Base-by-base conservation (phyloP, 2,329 filamentous ascomycete species). In the Diplocarpon mali region DNA sequence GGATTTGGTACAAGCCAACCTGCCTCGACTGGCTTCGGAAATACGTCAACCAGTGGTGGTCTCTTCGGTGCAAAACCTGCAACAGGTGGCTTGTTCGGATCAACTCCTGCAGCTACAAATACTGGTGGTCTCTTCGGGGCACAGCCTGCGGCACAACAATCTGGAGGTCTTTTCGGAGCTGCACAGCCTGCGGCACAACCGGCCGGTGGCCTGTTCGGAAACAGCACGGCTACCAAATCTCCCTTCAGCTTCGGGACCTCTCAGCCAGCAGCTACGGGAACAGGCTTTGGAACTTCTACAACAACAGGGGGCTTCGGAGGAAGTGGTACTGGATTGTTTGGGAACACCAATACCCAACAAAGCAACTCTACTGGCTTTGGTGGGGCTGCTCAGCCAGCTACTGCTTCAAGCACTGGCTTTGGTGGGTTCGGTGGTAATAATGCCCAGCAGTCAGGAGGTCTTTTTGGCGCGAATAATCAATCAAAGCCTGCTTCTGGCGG, bases 11-110 rank as follows among this genome's bases (percentile, higher is more conserved):
- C 50, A 45, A 65, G 56, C 51, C 69, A 62, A 50, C 68, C 65
- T 48, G 56, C 63, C 7, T 56, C 55, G 34, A 60, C 66, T 50
- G 69, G 66, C 10, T 79, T 79, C 53, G 75, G 75, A 32, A 46
- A 46, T 14, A 44, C 52, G n/a, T 34, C 38, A 8, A 51, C 61
- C 50, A 56, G 61, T 36, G 60, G 62, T 34, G 60, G 64, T 34
- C 50, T 69, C 7, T 70, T 72, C 46, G 68, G 68, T 28, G 55
- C 63, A 53, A 55, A 62, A 54, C 54, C 57, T 38, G 51, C 57
- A n/a, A 57, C 66, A 52, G 56, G 66, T 51, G 59, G 62, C 29
- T 53, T 67, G 7, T 72, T 72, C 51, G 69, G 68, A 15, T 53
- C 52, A n/a, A 51, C 40, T 59, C 60, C 61, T 58, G 45, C 52